Conservation (phyloP, 768 basidiomycete species). For the Tulasnella sp. region DNA sequence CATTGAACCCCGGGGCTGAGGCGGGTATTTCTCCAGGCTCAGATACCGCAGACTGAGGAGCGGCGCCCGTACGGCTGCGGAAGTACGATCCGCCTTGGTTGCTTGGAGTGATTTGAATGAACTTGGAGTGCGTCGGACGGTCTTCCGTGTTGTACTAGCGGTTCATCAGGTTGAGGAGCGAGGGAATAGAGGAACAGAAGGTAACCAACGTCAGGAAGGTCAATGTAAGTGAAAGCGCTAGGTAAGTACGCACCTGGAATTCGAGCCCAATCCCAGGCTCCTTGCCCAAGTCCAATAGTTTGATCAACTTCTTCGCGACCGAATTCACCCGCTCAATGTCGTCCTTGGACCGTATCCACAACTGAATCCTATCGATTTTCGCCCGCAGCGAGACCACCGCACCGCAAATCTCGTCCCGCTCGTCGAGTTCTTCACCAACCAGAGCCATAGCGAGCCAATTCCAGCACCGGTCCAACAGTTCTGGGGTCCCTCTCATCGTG, state of each 20-base stretch:
- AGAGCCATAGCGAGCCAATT: slow-evolving; percentile 82
- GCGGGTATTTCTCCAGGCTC: slow-evolving; percentile 4
- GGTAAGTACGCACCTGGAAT: slow-evolving; percentile 54
- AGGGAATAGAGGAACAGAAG: too few relatives aligned
- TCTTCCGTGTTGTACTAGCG: slow-evolving; percentile 77
- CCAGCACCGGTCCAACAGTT: slow-evolving; percentile 78
- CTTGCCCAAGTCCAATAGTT: slow-evolving; percentile 72
- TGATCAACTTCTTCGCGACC: slow-evolving; percentile 72
- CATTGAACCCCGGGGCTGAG: neutral
- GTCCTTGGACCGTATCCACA: slow-evolving; percentile 80
- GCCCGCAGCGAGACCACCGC: slow-evolving; percentile 70
- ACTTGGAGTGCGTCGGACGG: slow-evolving; percentile 67
- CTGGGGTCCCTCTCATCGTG: slow-evolving; percentile 76
- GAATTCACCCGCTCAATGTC: slow-evolving; percentile 75
- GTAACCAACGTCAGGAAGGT: too few relatives aligned
- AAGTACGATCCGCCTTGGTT: slow-evolving; percentile 6
- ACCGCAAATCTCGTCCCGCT: slow-evolving; percentile 60
- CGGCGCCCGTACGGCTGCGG: neutral
- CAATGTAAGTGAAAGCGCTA: too few relatives aligned
- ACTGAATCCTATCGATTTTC: slow-evolving; percentile 80
- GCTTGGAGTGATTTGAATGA: slow-evolving; percentile 44
- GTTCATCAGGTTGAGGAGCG: too few relatives aligned
- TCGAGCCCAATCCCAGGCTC: slow-evolving; percentile 76
- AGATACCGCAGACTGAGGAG: neutral
- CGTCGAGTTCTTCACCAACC: slow-evolving; percentile 60